Evolutionary conservation across 139 green algal genomes (phyloP), one percentile per base, ranked within the genome.

Genomic region (Protoeuglena noctilucae): DNA sequence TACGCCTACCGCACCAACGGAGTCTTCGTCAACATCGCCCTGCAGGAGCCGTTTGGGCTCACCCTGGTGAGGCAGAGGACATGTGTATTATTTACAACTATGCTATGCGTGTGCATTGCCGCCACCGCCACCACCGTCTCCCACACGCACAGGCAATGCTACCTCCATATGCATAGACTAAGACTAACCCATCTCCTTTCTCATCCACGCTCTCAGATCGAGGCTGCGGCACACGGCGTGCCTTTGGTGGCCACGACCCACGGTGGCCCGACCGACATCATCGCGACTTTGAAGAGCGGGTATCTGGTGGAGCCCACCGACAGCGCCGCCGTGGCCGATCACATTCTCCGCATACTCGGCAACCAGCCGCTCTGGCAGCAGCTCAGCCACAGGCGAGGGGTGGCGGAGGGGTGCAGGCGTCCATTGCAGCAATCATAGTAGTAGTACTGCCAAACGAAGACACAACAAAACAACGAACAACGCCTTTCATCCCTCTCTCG

Each of bases 41-140:
- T 82, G n/a, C 85, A 94, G 78, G 87, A 96, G 79, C 87, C 87
- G 0, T 96, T 96, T 62, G 87, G 87, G 17, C 65, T 96, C 23
- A 96, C 87, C 1, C 74, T 96, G 21, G 95, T 96, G n/a, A n/a
- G n/a, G n/a, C n/a, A n/a, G n/a, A 28, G 62, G 12, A n/a, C n/a
- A n/a, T n/a, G n/a, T n/a, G n/a, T n/a, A n/a, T n/a, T n/a, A n/a
- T n/a, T n/a, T n/a, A n/a, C n/a, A n/a, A n/a, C n/a, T n/a, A n/a
- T n/a, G n/a, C n/a, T n/a, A n/a, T n/a, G n/a, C n/a, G n/a, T n/a
- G n/a, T n/a, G n/a, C n/a, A n/a, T n/a, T n/a, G n/a, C n/a, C n/a
- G n/a, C n/a, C n/a, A n/a, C n/a, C n/a, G n/a, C n/a, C n/a, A n/a
- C n/a, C n/a, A n/a, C n/a, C n/a, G n/a, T n/a, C n/a, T n/a, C n/a